Evolutionary conservation across 2,329 filamentous ascomycete genomes (phyloP).

Genomic region (Paraconiothyrium sp.): DNA sequence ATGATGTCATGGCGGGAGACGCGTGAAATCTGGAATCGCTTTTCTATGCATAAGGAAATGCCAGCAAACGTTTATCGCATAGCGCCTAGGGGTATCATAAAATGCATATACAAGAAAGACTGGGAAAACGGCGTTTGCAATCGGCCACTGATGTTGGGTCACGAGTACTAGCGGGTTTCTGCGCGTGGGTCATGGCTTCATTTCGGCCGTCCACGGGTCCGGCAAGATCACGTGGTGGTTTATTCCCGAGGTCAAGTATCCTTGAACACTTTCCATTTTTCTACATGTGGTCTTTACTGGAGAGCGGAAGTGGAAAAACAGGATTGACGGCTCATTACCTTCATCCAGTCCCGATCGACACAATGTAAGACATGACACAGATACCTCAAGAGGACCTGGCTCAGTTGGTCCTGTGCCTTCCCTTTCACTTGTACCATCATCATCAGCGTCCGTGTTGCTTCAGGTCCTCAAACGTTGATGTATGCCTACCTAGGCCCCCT

Average conservation of each 20-base stretch:
- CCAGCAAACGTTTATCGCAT: slow-evolving; percentile 17
- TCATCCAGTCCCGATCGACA: no score
- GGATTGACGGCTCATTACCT: no score
- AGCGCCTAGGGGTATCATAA: slow-evolving; percentile 9
- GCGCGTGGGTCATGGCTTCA: slow-evolving; percentile 1
- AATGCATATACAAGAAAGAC: slow-evolving; percentile 9
- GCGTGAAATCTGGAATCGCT: background rate
- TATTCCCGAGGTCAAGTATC: background rate
- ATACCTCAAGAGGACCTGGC: no score
- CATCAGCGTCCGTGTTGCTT: no score
- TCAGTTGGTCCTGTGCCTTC: no score
- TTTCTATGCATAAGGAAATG: slow-evolving; percentile 14
- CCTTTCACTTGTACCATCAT: no score
- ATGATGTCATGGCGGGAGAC: slow-evolving; percentile 45
- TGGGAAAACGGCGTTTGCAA: background rate
- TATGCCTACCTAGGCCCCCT: no score
- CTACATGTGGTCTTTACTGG: no score
- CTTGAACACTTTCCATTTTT: no score
- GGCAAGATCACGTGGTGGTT: slow-evolving; percentile 3
- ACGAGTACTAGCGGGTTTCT: background rate
- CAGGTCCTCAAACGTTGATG: no score
- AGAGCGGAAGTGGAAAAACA: no score
- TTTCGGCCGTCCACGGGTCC: background rate
- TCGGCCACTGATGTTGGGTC: background rate
- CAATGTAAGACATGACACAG: no score